Conservation (phyloP, 495 filamentous ascomycete genomes). For the Durotheca rogersii region DNA sequence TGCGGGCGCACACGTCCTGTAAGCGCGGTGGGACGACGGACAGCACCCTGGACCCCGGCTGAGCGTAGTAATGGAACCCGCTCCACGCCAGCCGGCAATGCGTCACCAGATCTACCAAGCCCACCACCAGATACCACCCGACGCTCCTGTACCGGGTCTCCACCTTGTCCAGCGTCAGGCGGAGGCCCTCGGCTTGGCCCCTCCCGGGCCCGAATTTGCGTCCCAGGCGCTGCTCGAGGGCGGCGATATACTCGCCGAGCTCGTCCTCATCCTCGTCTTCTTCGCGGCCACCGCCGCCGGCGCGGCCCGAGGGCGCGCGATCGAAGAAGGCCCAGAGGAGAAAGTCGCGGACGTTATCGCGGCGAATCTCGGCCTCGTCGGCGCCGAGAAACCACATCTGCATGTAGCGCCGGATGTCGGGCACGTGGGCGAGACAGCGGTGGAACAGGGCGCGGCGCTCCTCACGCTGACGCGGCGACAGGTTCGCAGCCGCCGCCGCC, state of each 20-base stretch:
- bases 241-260: conserved; percentile 55
- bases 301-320: too few relatives aligned
- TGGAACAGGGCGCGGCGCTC: conserved; percentile 54
- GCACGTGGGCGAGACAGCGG: conserved; percentile 54
- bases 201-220: conserved; percentile 50
- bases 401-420: conserved; percentile 58
- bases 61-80: conserved; percentile 51
- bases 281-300: conserved; percentile 36
- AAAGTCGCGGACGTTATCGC: conserved; percentile 67
- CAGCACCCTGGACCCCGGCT: conserved; percentile 41
- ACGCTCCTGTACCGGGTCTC: conserved; percentile 61
- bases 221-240: conserved; percentile 51
- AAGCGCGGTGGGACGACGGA: conserved; percentile 59
- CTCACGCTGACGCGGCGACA: conserved; percentile 42
- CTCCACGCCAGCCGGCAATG: conserved; percentile 43
- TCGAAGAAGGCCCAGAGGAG: conserved; percentile 65
- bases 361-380: conserved; percentile 56
- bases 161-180: conserved; percentile 65
- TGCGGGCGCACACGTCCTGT: conserved; percentile 42
- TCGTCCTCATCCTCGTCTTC: conserved; percentile 48
- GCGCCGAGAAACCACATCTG: conserved; percentile 64
- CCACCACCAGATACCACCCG: conserved; percentile 59
- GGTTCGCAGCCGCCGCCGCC: conserved; percentile 56
- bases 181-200: conserved; percentile 54
- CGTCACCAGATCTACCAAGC: conserved; percentile 39